These are phyloP conservation scores for Amphibolis antarctica DNA, from an alignment of 106 monocot genomes.

Conservation along the genomic window DNA sequence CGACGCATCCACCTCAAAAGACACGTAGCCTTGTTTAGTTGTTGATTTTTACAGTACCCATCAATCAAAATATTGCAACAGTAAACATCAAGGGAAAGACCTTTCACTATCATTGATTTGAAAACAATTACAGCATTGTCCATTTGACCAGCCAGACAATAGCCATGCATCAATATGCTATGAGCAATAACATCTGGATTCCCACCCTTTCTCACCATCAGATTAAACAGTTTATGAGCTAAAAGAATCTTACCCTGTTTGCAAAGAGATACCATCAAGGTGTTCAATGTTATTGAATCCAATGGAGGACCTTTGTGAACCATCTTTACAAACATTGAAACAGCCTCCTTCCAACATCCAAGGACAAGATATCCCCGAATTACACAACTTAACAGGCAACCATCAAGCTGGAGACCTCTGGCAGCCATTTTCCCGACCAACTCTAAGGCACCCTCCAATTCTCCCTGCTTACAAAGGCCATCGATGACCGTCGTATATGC, in stretches of 20 bases:
- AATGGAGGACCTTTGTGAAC: not conserved
- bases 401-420: conserved; percentile 8
- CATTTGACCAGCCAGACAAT: conserved; percentile 10
- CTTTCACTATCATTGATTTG: conserved; percentile 10
- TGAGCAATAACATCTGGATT: conserved; percentile 4
- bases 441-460: conserved; percentile 1
- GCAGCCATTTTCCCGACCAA: conserved; percentile 17
- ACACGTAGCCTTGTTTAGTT: conserved; percentile 4
- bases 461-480: conserved; percentile 6
- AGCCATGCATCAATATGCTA: conserved; percentile 13
- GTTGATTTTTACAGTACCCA: not conserved
- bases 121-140: not conserved
- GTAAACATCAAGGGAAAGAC: not conserved
- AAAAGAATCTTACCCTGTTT: conserved; percentile 7
- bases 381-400: conserved; percentile 13
- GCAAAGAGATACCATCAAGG: conserved; percentile 16
- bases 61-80: conserved; percentile 5
- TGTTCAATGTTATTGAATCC: conserved; percentile 11
- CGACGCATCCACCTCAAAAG: not conserved
- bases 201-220: conserved; percentile 12
- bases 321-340: conserved; percentile 5
- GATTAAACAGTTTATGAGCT: conserved; percentile 18
- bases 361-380: conserved; percentile 12
- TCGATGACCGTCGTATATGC: conserved; percentile 13
- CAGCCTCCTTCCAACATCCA: not conserved